A percentile compares a stretch with the other conserved stretches of the same genome.
These are phyloP conservation scores for Centrapalus pauciflorus DNA, from an alignment of 129 eudicot species.

Conservation along the genomic window DNA sequence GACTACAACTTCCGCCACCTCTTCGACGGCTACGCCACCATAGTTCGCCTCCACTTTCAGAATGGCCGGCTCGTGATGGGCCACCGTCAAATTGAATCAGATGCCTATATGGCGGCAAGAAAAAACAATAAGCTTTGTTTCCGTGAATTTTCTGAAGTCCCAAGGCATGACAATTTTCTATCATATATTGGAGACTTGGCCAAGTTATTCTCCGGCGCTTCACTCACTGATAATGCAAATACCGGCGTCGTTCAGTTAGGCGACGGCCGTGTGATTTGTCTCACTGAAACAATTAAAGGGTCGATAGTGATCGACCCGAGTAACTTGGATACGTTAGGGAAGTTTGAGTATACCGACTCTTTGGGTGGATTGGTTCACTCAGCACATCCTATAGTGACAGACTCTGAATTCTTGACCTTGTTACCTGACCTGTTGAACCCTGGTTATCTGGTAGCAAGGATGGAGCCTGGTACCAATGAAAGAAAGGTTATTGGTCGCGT, in stretches of 20 bases:
- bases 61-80: slow-evolving; percentile 69
- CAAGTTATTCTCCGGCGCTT: slow-evolving; percentile 74
- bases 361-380: slow-evolving; percentile 81
- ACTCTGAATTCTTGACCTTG: slow-evolving; percentile 62
- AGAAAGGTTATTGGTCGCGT: slow-evolving; percentile 86
- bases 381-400: slow-evolving; percentile 92
- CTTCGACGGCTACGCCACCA: slow-evolving; percentile 96
- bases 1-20: slow-evolving; percentile 95
- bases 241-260: slow-evolving; percentile 82
- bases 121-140: slow-evolving; percentile 65
- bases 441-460: slow-evolving; percentile 79
- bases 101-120: slow-evolving; percentile 85
- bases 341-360: slow-evolving; percentile 70
- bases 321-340: slow-evolving; percentile 76
- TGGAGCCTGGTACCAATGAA: slow-evolving; percentile 75
- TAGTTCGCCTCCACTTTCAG: slow-evolving; percentile 76
- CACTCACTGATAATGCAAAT: slow-evolving; percentile 88
- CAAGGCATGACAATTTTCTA: slow-evolving; percentile 69
- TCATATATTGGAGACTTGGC: slow-evolving; percentile 79
- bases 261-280: slow-evolving; percentile 87
- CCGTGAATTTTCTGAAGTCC: slow-evolving; percentile 92
- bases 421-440: slow-evolving; percentile 82
- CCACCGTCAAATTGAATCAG: slow-evolving; percentile 87
- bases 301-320: slow-evolving; percentile 70
- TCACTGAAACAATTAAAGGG: slow-evolving; percentile 91